A percentile compares a stretch with the other conserved stretches of the same genome.
Evolutionary conservation across 257 asterid species (phyloP).

Genomic region (Mitragyna speciosa): DNA sequence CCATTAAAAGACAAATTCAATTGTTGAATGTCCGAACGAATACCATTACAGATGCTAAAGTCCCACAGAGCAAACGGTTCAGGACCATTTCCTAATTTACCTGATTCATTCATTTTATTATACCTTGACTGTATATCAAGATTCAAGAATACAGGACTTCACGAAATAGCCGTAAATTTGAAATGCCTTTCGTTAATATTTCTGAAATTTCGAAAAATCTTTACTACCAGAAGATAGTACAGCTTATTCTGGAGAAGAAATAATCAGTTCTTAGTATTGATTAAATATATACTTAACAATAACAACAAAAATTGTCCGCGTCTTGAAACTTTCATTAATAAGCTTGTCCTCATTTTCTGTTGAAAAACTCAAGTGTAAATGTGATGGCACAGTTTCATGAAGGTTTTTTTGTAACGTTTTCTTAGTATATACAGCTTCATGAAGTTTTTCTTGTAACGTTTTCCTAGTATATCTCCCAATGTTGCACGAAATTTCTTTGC

Average conservation of each 20-base stretch:
- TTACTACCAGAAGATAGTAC: neutral
- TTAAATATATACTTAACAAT: too few relatives aligned
- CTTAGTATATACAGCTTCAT: too few relatives aligned
- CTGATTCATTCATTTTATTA: too few relatives aligned
- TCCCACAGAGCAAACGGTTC: too few relatives aligned
- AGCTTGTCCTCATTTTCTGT: neutral
- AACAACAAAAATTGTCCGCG: neutral
- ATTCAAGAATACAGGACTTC: too few relatives aligned
- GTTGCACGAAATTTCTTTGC: neutral
- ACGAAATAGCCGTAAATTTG: too few relatives aligned
- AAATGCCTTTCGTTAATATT: neutral
- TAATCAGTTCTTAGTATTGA: neutral
- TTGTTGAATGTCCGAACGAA: too few relatives aligned
- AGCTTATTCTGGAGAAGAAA: neutral
- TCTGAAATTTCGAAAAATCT: neutral
- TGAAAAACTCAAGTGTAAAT: neutral
- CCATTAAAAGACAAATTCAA: too few relatives aligned
- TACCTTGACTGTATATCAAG: too few relatives aligned
- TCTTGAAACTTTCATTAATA: neutral
- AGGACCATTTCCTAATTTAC: too few relatives aligned
- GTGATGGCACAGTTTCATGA: neutral
- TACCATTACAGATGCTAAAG: too few relatives aligned
- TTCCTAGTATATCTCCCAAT: neutral
- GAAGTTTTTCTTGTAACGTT: neutral
- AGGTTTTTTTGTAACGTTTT: neutral